A percentile compares a stretch with the other conserved stretches of the same genome.
phyloP scores from a whole-genome alignment of 176 grass and related monocot species.

The Tillandsia fasciculata region DNA sequence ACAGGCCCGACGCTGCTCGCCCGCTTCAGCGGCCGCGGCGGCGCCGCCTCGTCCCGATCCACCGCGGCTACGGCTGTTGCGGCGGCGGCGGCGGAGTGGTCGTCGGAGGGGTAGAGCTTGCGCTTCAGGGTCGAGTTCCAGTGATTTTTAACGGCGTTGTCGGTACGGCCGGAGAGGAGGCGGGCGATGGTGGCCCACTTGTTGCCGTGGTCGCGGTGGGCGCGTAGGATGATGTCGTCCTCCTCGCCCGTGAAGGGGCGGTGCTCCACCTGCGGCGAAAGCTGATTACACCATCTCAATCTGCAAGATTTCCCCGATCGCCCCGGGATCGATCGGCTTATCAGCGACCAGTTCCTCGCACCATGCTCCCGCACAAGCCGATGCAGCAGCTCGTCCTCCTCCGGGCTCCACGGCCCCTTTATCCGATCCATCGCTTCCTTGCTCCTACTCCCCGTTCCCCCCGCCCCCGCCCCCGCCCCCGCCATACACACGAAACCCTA shows the following conservation, averaged over 20 bases:
- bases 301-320: conserved; percentile 82
- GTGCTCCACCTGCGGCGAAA: conserved; percentile 88
- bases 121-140: conserved; percentile 97
- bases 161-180: conserved; percentile 66
- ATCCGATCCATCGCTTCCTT: conserved; percentile 41
- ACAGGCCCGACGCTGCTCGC: conserved; percentile 39
- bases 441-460: conserved; percentile 8
- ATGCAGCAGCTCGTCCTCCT: conserved; percentile 93
- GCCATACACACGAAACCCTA: not conserved
- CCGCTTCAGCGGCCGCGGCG: conserved; percentile 45
- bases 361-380: conserved; percentile 53
- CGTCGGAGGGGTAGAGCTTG: conserved; percentile 16
- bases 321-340: conserved; percentile 72
- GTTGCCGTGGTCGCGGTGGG: conserved; percentile 65
- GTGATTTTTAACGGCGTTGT: conserved; percentile 99
- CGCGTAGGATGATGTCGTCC: conserved; percentile 81
- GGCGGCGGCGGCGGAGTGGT: not conserved
- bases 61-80: not conserved
- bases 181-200: conserved; percentile 95
- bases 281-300: conserved; percentile 92
- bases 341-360: conserved; percentile 82
- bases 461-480: not conserved
- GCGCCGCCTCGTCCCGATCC: conserved; percentile 3
- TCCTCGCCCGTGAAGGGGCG: conserved; percentile 74
- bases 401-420: conserved; percentile 93